phyloP scores from a whole-genome alignment of 306 rosid genomes.

The Prunus persica region Prunus_persica_NCBIv2 NC_034015.1:19144501-19145000 shows the following conservation, averaged over 20 bases:
- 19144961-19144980: neutral
- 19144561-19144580: neutral
- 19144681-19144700: too few species aligned
- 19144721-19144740: constrained; percentile 9
- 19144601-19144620: constrained; percentile 99
- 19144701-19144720: neutral
- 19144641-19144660: constrained; percentile 45
- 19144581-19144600: constrained; percentile 45
- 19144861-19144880: too few species aligned
- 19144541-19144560: constrained; percentile 11
- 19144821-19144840: constrained; percentile 16
- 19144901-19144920: neutral
- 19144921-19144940: neutral
- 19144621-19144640: constrained; percentile 91
- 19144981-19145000: neutral
- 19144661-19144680: neutral
- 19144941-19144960: neutral
- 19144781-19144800: neutral
- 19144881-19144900: too few species aligned
- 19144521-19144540: constrained; percentile 30
- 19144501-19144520: constrained; percentile 90
- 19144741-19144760: neutral
- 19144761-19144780: neutral
- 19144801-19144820: neutral
- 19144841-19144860: neutral